phyloP scores from a whole-genome alignment of 345 rosid genomes.

The Nasturtium officinale region DNA sequence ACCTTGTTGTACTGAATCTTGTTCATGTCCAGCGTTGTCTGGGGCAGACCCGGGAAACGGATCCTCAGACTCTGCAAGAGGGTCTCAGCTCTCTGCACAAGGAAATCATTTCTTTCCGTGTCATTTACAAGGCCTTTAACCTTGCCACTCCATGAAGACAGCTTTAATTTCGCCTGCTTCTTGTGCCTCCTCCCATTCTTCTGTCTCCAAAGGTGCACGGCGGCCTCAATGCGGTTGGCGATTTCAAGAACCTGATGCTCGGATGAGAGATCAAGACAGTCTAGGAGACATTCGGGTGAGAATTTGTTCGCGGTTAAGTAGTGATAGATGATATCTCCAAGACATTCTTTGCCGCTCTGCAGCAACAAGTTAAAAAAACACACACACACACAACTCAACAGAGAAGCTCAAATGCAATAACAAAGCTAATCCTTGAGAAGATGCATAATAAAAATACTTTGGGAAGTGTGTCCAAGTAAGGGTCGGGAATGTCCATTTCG shows the following conservation, averaged over 20 bases:
- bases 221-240: slow-evolving; percentile 83
- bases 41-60: slow-evolving; percentile 92
- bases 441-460: slow-evolving; percentile 65
- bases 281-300: slow-evolving; percentile 83
- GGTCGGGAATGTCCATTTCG: slow-evolving; percentile 90
- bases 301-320: slow-evolving; percentile 76
- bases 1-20: slow-evolving; percentile 95
- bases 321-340: slow-evolving; percentile 82
- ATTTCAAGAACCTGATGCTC: slow-evolving; percentile 87
- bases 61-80: slow-evolving; percentile 73
- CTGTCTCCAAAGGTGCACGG: slow-evolving; percentile 78
- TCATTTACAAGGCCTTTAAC: slow-evolving; percentile 82
- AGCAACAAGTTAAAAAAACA: slow-evolving; percentile 33
- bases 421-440: neutral
- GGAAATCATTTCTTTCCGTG: slow-evolving; percentile 55
- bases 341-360: slow-evolving; percentile 79
- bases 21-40: slow-evolving; percentile 90
- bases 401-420: neutral
- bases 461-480: slow-evolving; percentile 85
- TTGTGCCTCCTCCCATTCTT: slow-evolving; percentile 56
- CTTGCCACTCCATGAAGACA: slow-evolving; percentile 84
- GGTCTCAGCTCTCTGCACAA: slow-evolving; percentile 77
- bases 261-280: slow-evolving; percentile 82
- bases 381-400: neutral
- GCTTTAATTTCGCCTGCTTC: slow-evolving; percentile 51